These are phyloP conservation scores for Arabis alpina DNA, from an alignment of 345 rosid genomes.

Conservation along the genomic window DNA sequence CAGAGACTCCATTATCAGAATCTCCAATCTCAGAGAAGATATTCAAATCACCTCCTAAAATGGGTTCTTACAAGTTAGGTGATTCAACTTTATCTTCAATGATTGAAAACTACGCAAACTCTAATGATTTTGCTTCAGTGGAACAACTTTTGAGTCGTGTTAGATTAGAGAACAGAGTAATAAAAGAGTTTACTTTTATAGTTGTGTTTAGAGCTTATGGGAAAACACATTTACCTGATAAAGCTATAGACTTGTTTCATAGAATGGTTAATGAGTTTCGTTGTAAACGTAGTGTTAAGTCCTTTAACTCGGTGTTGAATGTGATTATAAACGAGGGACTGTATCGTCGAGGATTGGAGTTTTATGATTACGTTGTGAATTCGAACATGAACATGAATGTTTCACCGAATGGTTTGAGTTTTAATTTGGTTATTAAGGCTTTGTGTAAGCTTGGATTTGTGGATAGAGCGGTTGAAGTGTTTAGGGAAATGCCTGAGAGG, in stretches of 20 bases:
- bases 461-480: constrained; percentile 69
- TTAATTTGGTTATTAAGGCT: constrained; percentile 73
- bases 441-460: constrained; percentile 73
- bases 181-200: constrained; percentile 63
- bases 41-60: constrained; percentile 54
- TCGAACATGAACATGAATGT: constrained; percentile 53
- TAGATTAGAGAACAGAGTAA: constrained; percentile 61
- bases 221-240: constrained; percentile 61
- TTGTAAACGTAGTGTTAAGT: constrained; percentile 73
- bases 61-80: constrained; percentile 72
- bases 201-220: constrained; percentile 76
- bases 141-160: constrained; percentile 65
- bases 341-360: constrained; percentile 65
- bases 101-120: constrained; percentile 59
- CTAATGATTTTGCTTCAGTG: constrained; percentile 61
- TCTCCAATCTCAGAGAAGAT: constrained; percentile 57
- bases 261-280: constrained; percentile 64
- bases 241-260: constrained; percentile 70
- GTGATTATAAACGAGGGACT: constrained; percentile 64
- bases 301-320: constrained; percentile 88
- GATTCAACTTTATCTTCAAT: constrained; percentile 80
- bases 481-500: constrained; percentile 67
- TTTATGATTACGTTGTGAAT: constrained; percentile 56
- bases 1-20: no score
- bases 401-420: constrained; percentile 67